Evolutionary conservation across 805 yeast species (phyloP).

Genomic region (Metschnikowia drakensbergensis): DNA sequence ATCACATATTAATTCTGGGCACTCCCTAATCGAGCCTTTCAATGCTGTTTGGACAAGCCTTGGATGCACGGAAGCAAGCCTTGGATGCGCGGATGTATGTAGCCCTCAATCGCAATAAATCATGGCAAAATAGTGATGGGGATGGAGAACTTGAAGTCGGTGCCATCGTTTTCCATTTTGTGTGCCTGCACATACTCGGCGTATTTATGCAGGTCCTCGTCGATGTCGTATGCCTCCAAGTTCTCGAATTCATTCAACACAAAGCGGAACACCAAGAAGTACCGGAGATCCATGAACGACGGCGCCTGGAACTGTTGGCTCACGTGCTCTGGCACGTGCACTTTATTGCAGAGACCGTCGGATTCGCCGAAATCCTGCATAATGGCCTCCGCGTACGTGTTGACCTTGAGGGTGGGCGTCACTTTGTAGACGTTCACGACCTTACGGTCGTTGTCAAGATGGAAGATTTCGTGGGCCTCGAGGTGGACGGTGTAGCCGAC

Average conservation of each 20-base stretch:
- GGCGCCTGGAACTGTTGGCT: slow-evolving; percentile 37
- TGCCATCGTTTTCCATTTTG: slow-evolving; percentile 13
- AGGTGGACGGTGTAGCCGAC: slow-evolving; percentile 32
- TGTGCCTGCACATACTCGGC: slow-evolving; percentile 14
- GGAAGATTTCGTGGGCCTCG: slow-evolving; percentile 41
- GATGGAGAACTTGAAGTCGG: slow-evolving; percentile 15
- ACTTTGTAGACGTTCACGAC: slow-evolving; percentile 30
- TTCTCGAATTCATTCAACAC: slow-evolving; percentile 27
- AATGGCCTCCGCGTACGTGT: slow-evolving; percentile 30
- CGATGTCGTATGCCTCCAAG: neutral
- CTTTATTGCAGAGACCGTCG: neutral
- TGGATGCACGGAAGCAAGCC: too few relatives aligned
- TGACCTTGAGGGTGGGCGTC: slow-evolving; percentile 31
- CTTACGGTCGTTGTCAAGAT: slow-evolving; percentile 15
- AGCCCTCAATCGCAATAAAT: neutral
- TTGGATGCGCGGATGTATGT: too few relatives aligned
- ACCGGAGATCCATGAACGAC: slow-evolving; percentile 33
- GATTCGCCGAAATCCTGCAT: slow-evolving; percentile 14
- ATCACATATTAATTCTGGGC: too few relatives aligned
- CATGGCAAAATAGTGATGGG: slow-evolving; percentile 13
- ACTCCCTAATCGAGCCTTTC: too few relatives aligned
- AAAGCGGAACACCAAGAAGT: slow-evolving; percentile 35
- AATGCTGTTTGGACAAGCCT: too few relatives aligned
- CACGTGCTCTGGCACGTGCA: slow-evolving; percentile 30
- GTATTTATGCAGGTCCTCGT: neutral